Evolutionary conservation across 441 rosid genomes (phyloP), one percentile per base, ranked within the genome.

Genomic region (California macrophylla): DNA sequence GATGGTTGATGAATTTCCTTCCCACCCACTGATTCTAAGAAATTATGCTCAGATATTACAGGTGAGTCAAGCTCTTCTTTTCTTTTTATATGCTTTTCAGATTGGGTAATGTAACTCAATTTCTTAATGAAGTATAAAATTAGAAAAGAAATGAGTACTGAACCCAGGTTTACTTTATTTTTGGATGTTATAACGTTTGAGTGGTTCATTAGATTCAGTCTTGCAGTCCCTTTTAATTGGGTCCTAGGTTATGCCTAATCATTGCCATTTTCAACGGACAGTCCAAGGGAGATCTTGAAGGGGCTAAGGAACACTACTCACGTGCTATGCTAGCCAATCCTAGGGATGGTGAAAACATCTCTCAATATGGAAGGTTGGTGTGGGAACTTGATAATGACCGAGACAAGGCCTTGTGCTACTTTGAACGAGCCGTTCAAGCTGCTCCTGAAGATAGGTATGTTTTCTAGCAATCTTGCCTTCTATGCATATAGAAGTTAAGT

Each of bases 391-490:
- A 75, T 67, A 76, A 38, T 45, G 92, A 90, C 68, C 79, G 24
- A 10, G 84, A 82, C n/a, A 85, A 83, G 75, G 89, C 96, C 6
- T 81, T 72, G 72, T 65, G 50, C 74, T 90, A 82, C 72, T 84
- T 75, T 38, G 88, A 90, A 73, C 83, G 45, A 63, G 89, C 96
- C 28, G 76, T 82, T 78, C 69, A 83, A 85, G 88, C 85, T 38
- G 68, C 83, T 64, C 87, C 92, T 13, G 75, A 45, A 20, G 83
- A 90, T 21, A 84, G 96, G 96, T 88, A 75, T 23, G 18, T 9
- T 42, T 34, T 25, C 58, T 25, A 9, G 3, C 7, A 58, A 15
- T 1, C 16, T 24, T 38, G 42, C 42, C 15, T 36, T 5, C 25
- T 50, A 15, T 50, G 23, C n/a, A 5, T 50, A 16, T 16, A 13